Percentiles rank a stretch among this genome's conserved stretches.
phyloP scores from a whole-genome alignment of 2,329 filamentous ascomycete species.

The Hirsutella rhossiliensis region DNA sequence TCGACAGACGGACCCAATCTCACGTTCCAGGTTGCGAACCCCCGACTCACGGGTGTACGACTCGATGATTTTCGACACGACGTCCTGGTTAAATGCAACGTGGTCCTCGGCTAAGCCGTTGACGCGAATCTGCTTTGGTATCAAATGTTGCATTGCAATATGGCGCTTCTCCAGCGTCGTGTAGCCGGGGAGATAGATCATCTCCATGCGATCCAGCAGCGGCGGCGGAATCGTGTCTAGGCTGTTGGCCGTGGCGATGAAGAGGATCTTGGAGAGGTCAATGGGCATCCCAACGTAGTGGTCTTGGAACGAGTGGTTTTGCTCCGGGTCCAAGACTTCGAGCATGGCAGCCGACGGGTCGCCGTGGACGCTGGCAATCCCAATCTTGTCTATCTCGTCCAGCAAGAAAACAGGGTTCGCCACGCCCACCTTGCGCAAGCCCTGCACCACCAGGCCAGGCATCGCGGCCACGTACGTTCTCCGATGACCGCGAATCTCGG shows the following conservation, averaged over 20 bases:
- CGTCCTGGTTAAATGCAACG: constrained; percentile 65
- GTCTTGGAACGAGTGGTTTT: constrained; percentile 89
- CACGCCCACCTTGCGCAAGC: constrained; percentile 88
- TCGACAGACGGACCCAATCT: constrained; percentile 88
- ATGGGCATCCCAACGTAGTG: constrained; percentile 95
- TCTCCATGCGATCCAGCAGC: constrained; percentile 93
- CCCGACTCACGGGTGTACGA: constrained; percentile 94
- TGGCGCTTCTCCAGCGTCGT: constrained; percentile 95
- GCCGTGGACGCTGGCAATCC: constrained; percentile 80
- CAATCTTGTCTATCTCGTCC: constrained; percentile 97
- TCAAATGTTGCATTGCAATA: constrained; percentile 84
- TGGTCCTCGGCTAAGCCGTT: constrained; percentile 74
- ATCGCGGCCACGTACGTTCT: constrained; percentile 98
- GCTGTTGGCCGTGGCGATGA: constrained; percentile 93
- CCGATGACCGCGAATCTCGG: constrained; percentile 89
- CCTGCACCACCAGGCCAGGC: constrained; percentile 90
- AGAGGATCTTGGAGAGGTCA: constrained; percentile 90
- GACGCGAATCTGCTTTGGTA: constrained; percentile 86
- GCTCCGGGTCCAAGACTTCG: constrained; percentile 92
- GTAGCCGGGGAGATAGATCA: constrained; percentile 84
- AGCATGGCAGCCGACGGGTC: constrained; percentile 97
- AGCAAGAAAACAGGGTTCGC: constrained; percentile 91
- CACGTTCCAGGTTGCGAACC: constrained; percentile 89
- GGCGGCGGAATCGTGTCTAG: constrained; percentile 93
- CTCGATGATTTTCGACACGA: constrained; percentile 90